These are phyloP conservation scores for Gossypium mustelinum DNA, from an alignment of 345 rosid genomes.

Conservation along the genomic window DNA sequence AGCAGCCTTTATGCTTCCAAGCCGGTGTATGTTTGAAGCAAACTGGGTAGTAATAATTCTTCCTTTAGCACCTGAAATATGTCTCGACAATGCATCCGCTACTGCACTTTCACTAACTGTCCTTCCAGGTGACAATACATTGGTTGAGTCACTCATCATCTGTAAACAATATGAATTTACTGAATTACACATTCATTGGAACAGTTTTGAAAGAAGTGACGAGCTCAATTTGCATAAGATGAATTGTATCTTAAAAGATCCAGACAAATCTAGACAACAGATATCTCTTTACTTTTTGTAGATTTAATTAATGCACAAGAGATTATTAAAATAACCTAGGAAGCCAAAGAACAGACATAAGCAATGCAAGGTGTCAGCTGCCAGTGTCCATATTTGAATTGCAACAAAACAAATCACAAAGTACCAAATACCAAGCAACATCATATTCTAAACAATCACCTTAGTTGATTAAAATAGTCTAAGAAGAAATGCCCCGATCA, in stretches of 20 bases:
- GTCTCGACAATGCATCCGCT: slow-evolving; percentile 77
- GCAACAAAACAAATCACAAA: not conserved
- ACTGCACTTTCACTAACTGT: slow-evolving; percentile 81
- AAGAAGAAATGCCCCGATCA: not conserved
- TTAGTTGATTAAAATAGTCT: slow-evolving; percentile 1
- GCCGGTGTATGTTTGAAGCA: slow-evolving; percentile 94
- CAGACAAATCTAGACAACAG: not conserved
- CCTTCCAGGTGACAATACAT: slow-evolving; percentile 94
- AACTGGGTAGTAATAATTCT: slow-evolving; percentile 95
- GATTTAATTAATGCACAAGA: not conserved
- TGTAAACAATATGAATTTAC: slow-evolving; percentile 24
- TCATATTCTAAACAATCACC: not conserved
- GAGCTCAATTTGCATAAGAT: slow-evolving; percentile 13
- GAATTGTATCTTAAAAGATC: not conserved
- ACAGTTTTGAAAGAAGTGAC: not conserved
- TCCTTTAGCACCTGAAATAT: slow-evolving; percentile 77
- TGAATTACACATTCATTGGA: not conserved
- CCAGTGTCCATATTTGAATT: not conserved
- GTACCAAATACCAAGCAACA: slow-evolving; percentile 5
- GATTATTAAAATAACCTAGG: not conserved
- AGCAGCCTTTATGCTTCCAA: slow-evolving; percentile 97
- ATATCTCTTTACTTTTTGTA: not conserved
- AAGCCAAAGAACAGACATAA: not conserved
- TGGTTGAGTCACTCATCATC: slow-evolving; percentile 99
- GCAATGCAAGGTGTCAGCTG: not conserved